Evolutionary conservation across 2,329 filamentous ascomycete genomes (phyloP), one percentile per base, ranked within the genome.

Genomic region (Diaporthe caulivora): DNA sequence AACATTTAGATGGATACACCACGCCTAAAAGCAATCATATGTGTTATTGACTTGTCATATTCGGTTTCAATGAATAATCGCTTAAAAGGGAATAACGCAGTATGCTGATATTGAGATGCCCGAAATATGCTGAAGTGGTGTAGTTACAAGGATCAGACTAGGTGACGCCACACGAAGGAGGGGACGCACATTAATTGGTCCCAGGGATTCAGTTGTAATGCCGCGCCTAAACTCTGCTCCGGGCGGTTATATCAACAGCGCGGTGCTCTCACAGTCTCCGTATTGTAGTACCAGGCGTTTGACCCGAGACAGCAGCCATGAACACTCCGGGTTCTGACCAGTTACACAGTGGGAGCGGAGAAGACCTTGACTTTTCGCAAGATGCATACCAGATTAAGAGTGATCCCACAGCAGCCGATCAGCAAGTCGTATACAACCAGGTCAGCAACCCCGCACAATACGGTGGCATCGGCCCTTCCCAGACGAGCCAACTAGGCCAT

Each of bases 381-480:
- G 60, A 65, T 24, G 42, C 21, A 37, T 51, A 65, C 18, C 42
- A 65, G 60, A 18, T 37, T 21, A 51, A 37, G 5, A 6, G 7
- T 24, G 29, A 49, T 10, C 21, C 29, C 10, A 10, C 29, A 11
- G 21, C 11, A 49, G 11, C 31, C 24, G 29, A 21, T 0, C 29
- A 65, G 26, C 29, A 1, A 29, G 29, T 8, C 18, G 5, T n/a
- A 26, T 64, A 49, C 42, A 6, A 11, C 10, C 40, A 17, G 10
- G 24, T 11, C 21, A 3, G 7, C 6, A 17, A 65, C 60, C 60
- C 60, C 60, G 60, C 60, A 51, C 29, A 65, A 37, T 65, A 64
- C 26, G 5, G 26, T 10, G 26, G 26, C 17, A 8, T 51, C 26
- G 13, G 24, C 3, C 10, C 31, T 3, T 21, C 31, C 4, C 31